Evolutionary conservation across 768 basidiomycete genomes (phyloP), one percentile per base, ranked within the genome.

Genomic region (Lentinula aciculospora): DNA sequence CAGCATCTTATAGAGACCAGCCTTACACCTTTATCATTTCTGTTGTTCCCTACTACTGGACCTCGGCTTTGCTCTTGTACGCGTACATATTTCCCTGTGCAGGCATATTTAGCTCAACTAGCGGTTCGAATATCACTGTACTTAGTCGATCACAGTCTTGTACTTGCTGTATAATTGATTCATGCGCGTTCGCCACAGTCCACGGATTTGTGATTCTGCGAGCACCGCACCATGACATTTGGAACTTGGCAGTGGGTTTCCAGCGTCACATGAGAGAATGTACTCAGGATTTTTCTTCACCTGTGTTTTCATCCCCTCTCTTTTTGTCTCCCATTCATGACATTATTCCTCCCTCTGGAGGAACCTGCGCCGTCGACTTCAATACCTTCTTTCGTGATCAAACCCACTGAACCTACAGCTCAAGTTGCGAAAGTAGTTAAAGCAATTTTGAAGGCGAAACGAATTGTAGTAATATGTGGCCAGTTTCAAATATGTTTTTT

Each of bases 391-490:
- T 89, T 88, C 66, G 71, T 88, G 45, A 64, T 75, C 10, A 72
- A 72, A 29, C 65, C 84, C n/a, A 57, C 70, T 23, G 75, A 85
- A 62, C 74, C 75, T 15, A 64, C 61, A 29, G 66, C 71, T 36
- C 82, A 87, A 55, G 66, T 86, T 34, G 70, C 75, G 53, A 82
- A 77, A 61, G 78, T 80, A 15, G 71, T 88, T 58, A 84, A 81
- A 65, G 76, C 89, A 29, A 84, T 93, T 61, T 67, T 89, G 65
- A 90, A 89, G 71, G 89, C 92, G 7, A 87, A 81, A 69, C 81
- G 89, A 53, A 80, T 94, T 65, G 89, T 92, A n/a, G 85, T 94
- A 63, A 82, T 94, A 56, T 91, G 86, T 68, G 92, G 92, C 91
- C 58, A 65, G 86, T 81, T 23, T 51, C 15, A 32, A 23, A 47